These are phyloP conservation scores for Sporothrix sp. DNA, from an alignment of 2,329 filamentous ascomycete species.

Conservation along the genomic window DNA sequence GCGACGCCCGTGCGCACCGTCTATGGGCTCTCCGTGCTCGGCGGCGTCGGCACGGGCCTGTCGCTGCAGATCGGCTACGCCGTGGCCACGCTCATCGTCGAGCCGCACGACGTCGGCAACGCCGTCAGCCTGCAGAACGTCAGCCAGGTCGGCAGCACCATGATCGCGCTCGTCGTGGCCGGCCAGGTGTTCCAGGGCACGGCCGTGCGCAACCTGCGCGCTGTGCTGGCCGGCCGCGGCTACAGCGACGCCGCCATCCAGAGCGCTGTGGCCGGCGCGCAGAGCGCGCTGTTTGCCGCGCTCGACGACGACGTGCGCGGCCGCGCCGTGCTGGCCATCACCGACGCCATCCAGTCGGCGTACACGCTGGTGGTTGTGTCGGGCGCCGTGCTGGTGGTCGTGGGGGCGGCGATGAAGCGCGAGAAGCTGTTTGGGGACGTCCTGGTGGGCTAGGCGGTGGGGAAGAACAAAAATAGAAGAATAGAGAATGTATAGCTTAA, in stretches of 20 bases:
- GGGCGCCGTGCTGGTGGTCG: background rate
- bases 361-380: conserved; percentile 19
- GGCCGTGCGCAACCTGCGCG: background rate
- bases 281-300: background rate
- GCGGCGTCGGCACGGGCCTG: conserved; percentile 19
- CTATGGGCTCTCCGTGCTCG: conserved; percentile 18
- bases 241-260: background rate
- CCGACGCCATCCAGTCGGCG: conserved; percentile 18
- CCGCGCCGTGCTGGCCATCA: conserved; percentile 22
- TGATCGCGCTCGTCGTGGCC: conserved; percentile 22
- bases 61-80: conserved; percentile 23
- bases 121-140: conserved; percentile 24
- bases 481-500: background rate
- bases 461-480: background rate
- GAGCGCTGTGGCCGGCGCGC: background rate
- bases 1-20: conserved; percentile 13
- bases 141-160: conserved; percentile 21
- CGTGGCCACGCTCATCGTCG: conserved; percentile 21
- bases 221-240: background rate
- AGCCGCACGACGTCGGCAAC: conserved; percentile 14
- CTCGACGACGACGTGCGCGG: background rate
- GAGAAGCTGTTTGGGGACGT: background rate
- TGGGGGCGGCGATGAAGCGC: background rate
- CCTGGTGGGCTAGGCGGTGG: background rate
- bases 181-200: conserved; percentile 20